Evolutionary conservation across 257 asterid species (phyloP), one percentile per base, ranked within the genome.

Genomic region (Haberlea rhodopensis): DNA sequence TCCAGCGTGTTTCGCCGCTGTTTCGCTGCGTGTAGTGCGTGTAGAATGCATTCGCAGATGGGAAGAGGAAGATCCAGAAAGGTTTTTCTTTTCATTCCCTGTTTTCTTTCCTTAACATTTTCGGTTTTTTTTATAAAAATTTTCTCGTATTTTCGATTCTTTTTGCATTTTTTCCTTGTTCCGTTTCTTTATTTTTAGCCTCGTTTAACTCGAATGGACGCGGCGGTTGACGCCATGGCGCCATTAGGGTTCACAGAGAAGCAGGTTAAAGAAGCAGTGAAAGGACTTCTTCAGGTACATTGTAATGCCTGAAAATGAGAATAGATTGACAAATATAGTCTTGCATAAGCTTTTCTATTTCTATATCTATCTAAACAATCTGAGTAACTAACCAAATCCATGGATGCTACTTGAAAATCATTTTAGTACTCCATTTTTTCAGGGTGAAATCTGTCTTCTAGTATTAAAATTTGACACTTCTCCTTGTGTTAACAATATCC

Each of bases 151-250:
- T 7, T 51, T 15, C 16, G 4, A 13, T 29, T 19, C 24, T n/a
- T 34, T 29, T 5, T 9, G 8, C 24, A 7, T 53, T 0, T 29
- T 7, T 28, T 24, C 23, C 3, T 16, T 45, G 0, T 26, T 27
- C 22, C 26, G 43, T 53, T 52, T 66, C 28, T 64, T 25, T 55
- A 59, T 67, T 73, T 65, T 53, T 66, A 77, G 84, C 62, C 53
- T 71, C 76, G 88, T n/a, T 15, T 76, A 58, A 40, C 75, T 62
- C 72, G 95, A 57, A 76, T 87, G 70, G 84, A 87, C 68, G 89
- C 91, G 25, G 91, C 95, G 43, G 67, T 80, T 24, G 91, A 77
- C 26, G 90, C 95, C 2, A 84, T 87, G 95, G 46, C 18, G 46
- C 80, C 63, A 8, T 27, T 72, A 5, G 95, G 95, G 4, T 87